Conservation (phyloP, 768 basidiomycete genomes). For the Termitomyces sp. region DNA sequence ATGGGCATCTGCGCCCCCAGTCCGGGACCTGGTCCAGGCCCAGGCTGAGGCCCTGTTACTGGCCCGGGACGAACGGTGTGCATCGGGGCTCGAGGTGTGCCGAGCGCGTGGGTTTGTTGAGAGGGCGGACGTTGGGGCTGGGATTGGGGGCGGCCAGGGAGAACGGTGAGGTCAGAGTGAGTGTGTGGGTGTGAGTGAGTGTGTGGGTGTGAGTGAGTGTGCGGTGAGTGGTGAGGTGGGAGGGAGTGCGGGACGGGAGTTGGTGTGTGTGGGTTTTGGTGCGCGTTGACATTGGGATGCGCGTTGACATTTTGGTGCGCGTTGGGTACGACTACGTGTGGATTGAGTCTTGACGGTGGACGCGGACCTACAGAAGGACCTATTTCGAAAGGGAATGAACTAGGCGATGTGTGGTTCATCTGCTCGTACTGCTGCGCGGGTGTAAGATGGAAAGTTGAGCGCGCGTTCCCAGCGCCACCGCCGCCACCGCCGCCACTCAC, state of each 20-base stretch:
- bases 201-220: neutral
- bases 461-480: conserved; percentile 20
- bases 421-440: conserved; percentile 62
- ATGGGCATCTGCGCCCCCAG: neutral
- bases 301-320: conserved; percentile 21
- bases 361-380: conserved; percentile 28
- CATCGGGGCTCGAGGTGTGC: neutral
- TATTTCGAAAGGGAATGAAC: conserved; percentile 30
- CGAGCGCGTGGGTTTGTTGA: conserved; percentile 8
- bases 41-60: neutral
- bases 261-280: neutral
- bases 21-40: neutral
- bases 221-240: neutral
- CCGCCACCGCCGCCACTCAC: too few species aligned
- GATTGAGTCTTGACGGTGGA: conserved; percentile 37
- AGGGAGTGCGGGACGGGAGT: neutral
- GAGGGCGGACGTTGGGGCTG: conserved; percentile 29
- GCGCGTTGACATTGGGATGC: neutral
- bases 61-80: neutral
- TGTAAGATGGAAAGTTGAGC: conserved; percentile 43
- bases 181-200: too few species aligned
- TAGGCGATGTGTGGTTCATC: conserved; percentile 30
- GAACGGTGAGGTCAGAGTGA: conserved; percentile 22
- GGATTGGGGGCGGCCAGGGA: conserved; percentile 52
- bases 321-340: conserved; percentile 11